A percentile compares a stretch with the other conserved stretches of the same genome.
Conservation (phyloP, 345 rosid genomes). For the Sonneratia alba region DNA sequence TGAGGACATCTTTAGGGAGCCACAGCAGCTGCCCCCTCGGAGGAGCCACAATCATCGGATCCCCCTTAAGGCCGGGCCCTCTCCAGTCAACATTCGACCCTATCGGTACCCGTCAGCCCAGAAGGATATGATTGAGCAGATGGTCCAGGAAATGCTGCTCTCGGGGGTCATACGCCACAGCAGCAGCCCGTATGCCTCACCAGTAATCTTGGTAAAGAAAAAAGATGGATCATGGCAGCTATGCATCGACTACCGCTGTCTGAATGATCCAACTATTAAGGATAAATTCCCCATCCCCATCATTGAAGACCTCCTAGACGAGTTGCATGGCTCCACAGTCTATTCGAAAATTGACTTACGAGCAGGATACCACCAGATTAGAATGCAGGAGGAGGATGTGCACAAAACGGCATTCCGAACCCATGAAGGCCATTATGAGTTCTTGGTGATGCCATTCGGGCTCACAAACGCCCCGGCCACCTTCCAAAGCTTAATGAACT, state of each 20-base stretch:
- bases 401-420: conserved; percentile 5
- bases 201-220: no score
- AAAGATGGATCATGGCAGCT: no score
- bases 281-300: conserved; percentile 1
- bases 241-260: no score
- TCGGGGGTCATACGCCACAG: no score
- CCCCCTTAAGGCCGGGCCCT: neutral
- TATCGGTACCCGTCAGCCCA: conserved; percentile 4
- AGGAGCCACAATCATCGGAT: neutral
- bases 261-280: no score
- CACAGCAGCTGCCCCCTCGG: neutral
- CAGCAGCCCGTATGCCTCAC: no score
- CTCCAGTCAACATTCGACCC: conserved; percentile 1
- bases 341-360: conserved; percentile 8
- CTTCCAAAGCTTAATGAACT: no score
- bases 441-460: no score
- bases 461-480: no score
- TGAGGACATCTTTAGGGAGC: neutral
- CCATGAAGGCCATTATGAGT: no score
- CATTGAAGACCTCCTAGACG: conserved; percentile 5
- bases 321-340: neutral
- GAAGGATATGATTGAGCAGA: conserved; percentile 4
- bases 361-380: conserved; percentile 10
- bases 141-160: no score
- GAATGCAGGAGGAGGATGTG: neutral